Base-by-base conservation (phyloP, 1,139 yeast genomes). In the Zygosaccharomyces pseudobailii region DNA sequence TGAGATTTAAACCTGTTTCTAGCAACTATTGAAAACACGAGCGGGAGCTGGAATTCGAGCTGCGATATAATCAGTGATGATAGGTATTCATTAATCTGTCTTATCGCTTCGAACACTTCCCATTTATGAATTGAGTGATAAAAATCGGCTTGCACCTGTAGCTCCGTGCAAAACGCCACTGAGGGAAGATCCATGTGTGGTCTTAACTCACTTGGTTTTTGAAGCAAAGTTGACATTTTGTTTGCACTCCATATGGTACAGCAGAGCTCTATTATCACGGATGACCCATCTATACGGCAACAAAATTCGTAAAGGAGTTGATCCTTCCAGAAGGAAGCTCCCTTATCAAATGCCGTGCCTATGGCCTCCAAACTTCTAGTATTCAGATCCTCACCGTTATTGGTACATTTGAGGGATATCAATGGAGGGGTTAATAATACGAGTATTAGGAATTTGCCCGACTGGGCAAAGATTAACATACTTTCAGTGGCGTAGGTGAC, bases 11-110 rank as follows among this genome's bases (percentile, higher is more conserved):
- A 48, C 6, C 57, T 54, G 3, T 45, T 44, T 41, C 66, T 56
- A 5, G 58, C 50, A 3, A 43, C 33, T 17, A 36, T 42, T 5
- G 63, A 61, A 35, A 63, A 63, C 2, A 61, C 58, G 31, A 63
- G 37, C 8, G 67, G 66, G 36, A 51, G 58, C 28, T 52, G 52
- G 30, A 61, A 59, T 40, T 63, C 67, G 22, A 63, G 44, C 38
- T 61, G 65, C 1, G 66, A 61, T 4, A 60, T 13, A 22, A 63
- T 31, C 32, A 63, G 46, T 2, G 66, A 62, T 4, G 53, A 39
- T 24, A 62, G 34, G 45, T 49, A 63, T 30, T 60, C 63, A 40
- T 61, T 61, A 36, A 56, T 42, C 17, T 56, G 63, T 6, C 46
- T 33, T 5, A 40, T 25, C 6, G 48, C 5, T 1, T 37, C 37